Base-by-base conservation (phyloP, 768 basidiomycete genomes). In the Auriscalpium microsporum region DNA sequence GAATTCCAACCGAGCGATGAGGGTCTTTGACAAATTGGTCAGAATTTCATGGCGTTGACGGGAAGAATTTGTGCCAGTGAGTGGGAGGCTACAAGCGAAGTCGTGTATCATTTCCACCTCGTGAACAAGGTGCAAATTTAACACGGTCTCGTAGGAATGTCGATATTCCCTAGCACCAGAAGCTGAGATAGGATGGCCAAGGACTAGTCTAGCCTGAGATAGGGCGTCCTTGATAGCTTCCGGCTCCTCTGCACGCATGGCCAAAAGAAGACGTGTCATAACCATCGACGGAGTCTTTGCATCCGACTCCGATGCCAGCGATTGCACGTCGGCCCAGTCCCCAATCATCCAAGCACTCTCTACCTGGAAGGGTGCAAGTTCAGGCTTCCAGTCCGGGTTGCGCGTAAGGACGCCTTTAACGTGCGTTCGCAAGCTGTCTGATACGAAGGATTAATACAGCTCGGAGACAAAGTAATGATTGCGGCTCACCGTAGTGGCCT, bases 331-430 rank as follows among this genome's bases (percentile, higher is more conserved):
- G 2, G 79, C 76, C 94, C 94, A 98, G 60, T 94, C 92, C 6
- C 92, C 89, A 36, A 93, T 86, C 81, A 94, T 94, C 87, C 94
- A 95, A 1, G 92, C 90, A 58, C 93, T 90, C 72, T 99, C 94
- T 10, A 89, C 83, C 62, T 92, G 89, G 65, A 92, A 97, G 0
- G 86, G 84, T 7, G 86, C 81, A 10, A 99, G 73, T 3, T 78
- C 75, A 7, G 75, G 66, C 55, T 87, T 80, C 95, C 96, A 98
- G 51, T 83, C 80, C 0, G 92, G 87, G 65, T 90, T 83, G 11
- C 86, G 83, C 44, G 84, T 86, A 17, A 98, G 76, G 9, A 97
- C 85, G 7, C 96, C 96, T 58, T 81, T 80, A 28, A 98, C 94
- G 67, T 98, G 96, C 1, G 95, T 99, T 42, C 92, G 81, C 56